Evolutionary conservation across 805 yeast genomes (phyloP).

Genomic region (Candida caryicola): DNA sequence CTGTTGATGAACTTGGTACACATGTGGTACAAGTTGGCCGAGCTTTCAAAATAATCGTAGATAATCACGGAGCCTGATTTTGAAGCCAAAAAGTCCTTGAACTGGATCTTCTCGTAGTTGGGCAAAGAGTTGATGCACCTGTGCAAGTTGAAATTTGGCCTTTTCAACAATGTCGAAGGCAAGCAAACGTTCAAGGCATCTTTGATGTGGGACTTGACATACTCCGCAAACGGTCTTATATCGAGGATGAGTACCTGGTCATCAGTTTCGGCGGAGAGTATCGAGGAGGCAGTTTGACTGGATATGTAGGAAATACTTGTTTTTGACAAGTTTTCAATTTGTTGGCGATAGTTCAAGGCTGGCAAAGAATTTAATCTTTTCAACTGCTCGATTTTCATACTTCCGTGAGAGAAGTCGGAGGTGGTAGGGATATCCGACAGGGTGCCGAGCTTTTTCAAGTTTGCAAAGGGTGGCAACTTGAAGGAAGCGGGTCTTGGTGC

Average conservation of each 20-base stretch:
- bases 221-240: constrained; percentile 78
- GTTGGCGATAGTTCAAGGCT: constrained; percentile 16
- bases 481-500: not conserved
- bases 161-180: constrained; percentile 83
- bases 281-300: constrained; percentile 13
- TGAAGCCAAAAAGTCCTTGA: constrained; percentile 33
- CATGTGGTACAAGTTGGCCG: constrained; percentile 45
- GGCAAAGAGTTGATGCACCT: constrained; percentile 64
- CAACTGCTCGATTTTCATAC: constrained; percentile 21
- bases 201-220: constrained; percentile 52
- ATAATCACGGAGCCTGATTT: constrained; percentile 19
- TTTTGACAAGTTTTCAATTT: constrained; percentile 22
- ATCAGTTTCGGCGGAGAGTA: constrained; percentile 7
- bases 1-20: constrained; percentile 46
- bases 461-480: constrained; percentile 8
- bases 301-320: constrained; percentile 17
- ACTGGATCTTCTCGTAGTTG: constrained; percentile 43
- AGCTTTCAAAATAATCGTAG: constrained; percentile 47
- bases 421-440: constrained; percentile 19
- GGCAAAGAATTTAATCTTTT: constrained; percentile 22
- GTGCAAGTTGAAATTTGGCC: constrained; percentile 66
- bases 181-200: constrained; percentile 74
- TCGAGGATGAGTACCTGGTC: constrained; percentile 53
- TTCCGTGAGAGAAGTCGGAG: constrained; percentile 14
- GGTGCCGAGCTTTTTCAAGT: constrained; percentile 18